A percentile compares a stretch with the other conserved stretches of the same genome.
Evolutionary conservation across 2,329 filamentous ascomycete species (phyloP).

Genomic region (Trichophyton mentagrophytes): DNA sequence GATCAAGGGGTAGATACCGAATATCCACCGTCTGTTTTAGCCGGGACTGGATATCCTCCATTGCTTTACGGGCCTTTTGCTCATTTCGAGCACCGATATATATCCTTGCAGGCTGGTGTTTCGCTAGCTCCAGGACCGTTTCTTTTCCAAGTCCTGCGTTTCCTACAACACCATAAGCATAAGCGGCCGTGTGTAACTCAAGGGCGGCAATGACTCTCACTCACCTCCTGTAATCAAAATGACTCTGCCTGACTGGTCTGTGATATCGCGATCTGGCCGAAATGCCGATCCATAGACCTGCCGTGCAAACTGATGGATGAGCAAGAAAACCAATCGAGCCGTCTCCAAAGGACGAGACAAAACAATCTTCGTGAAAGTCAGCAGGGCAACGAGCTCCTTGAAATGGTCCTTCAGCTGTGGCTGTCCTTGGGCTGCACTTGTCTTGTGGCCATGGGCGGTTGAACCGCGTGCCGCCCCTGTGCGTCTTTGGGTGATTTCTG

Average conservation of each 20-base stretch:
- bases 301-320: not conserved
- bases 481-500: not conserved
- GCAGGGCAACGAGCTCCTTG: not conserved
- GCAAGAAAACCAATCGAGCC: not conserved
- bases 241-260: constrained; percentile 37
- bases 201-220: not conserved
- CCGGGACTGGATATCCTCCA: constrained; percentile 30
- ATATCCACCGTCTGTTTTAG: constrained; percentile 25
- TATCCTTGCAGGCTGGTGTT: constrained; percentile 40
- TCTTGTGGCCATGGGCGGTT: not conserved
- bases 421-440: not conserved
- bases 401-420: not conserved
- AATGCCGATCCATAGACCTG: constrained; percentile 18
- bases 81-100: constrained; percentile 42
- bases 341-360: not conserved
- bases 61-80: constrained; percentile 31
- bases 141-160: constrained; percentile 37
- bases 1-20: constrained; percentile 37
- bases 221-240: constrained; percentile 42
- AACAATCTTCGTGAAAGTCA: not conserved
- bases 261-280: constrained; percentile 34
- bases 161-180: constrained; percentile 15
- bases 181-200: not conserved
- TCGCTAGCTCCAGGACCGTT: constrained; percentile 37
- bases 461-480: not conserved